Percentiles rank a stretch among this genome's conserved stretches.
phyloP scores from a whole-genome alignment of 2,329 filamentous ascomycete species.

The Fusarium udum region DNA sequence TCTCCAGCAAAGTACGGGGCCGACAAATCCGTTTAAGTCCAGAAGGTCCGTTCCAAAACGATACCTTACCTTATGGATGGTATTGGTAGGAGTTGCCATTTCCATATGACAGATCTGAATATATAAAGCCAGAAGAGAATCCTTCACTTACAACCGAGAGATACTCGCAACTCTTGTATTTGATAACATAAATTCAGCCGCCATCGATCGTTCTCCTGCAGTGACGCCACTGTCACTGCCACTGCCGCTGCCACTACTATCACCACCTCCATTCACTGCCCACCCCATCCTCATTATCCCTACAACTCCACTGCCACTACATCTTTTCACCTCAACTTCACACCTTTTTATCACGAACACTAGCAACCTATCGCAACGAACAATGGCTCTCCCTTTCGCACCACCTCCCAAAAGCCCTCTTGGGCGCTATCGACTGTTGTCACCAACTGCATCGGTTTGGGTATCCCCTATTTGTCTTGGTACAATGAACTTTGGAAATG shows the following conservation, averaged over 20 bases:
- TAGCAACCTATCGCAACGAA: not conserved
- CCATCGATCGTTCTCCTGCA: not conserved
- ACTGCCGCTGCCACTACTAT: not conserved
- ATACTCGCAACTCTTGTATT: not conserved
- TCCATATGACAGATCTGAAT: not conserved
- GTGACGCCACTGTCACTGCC: not conserved
- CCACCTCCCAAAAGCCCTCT: slow-evolving; percentile 67
- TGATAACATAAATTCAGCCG: not conserved
- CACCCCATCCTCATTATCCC: not conserved
- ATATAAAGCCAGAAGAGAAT: not conserved
- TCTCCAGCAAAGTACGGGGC: not conserved
- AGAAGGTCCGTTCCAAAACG: slow-evolving; percentile 7
- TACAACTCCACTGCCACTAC: not conserved
- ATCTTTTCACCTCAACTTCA: not conserved
- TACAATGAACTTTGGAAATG: slow-evolving; percentile 71
- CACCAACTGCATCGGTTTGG: slow-evolving; percentile 70
- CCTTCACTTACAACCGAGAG: not conserved
- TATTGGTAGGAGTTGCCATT: not conserved
- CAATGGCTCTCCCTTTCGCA: slow-evolving; percentile 48
- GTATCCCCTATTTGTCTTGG: slow-evolving; percentile 75
- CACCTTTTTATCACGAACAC: not conserved
- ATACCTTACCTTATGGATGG: no score
- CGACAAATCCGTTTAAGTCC: not conserved
- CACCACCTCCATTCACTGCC: not conserved
- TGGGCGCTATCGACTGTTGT: slow-evolving; percentile 71